Conservation (phyloP, 2,329 filamentous ascomycete species). For the Cadophora luteo-olivacea region DNA sequence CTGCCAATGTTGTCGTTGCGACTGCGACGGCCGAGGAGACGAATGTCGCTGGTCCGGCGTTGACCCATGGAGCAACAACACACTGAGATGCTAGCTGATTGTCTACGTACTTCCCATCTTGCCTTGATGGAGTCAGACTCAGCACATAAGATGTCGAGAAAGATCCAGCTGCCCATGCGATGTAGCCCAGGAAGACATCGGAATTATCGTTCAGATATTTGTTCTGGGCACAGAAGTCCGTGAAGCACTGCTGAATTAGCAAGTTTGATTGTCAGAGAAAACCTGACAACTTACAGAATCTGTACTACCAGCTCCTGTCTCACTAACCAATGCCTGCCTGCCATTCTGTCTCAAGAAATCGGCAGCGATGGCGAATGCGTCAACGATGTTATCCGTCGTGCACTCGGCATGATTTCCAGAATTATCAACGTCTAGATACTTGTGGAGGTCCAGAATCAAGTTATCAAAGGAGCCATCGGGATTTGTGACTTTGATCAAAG, state of each 20-base stretch:
- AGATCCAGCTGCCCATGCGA: slow-evolving; percentile 48
- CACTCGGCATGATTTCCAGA: slow-evolving; percentile 59
- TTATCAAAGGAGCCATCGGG: slow-evolving; percentile 60
- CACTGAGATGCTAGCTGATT: slow-evolving; percentile 36
- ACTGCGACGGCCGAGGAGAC: neutral
- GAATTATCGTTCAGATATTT: slow-evolving; percentile 41
- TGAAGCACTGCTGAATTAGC: slow-evolving; percentile 31
- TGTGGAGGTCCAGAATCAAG: slow-evolving; percentile 64
- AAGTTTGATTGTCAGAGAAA: neutral
- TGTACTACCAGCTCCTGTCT: slow-evolving; percentile 53
- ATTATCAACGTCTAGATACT: slow-evolving; percentile 66
- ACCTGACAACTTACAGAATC: slow-evolving; percentile 25
- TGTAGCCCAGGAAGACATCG: slow-evolving; percentile 48
- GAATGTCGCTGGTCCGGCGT: slow-evolving; percentile 24
- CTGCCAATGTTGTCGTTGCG: neutral
- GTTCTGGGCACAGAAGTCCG: slow-evolving; percentile 37
- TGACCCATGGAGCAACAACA: slow-evolving; percentile 35
- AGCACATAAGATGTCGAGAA: slow-evolving; percentile 40
- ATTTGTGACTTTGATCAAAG: slow-evolving; percentile 60
- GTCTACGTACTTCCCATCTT: slow-evolving; percentile 36
- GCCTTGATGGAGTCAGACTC: slow-evolving; percentile 35
- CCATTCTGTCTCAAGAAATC: slow-evolving; percentile 55
- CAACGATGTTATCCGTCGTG: slow-evolving; percentile 57
- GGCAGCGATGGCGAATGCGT: slow-evolving; percentile 54
- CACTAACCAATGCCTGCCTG: slow-evolving; percentile 55